Percentiles rank a stretch among this genome's conserved stretches.
These are phyloP conservation scores for Telfairia occidentalis DNA, from an alignment of 331 rosid genomes.

Conservation along the genomic window DNA sequence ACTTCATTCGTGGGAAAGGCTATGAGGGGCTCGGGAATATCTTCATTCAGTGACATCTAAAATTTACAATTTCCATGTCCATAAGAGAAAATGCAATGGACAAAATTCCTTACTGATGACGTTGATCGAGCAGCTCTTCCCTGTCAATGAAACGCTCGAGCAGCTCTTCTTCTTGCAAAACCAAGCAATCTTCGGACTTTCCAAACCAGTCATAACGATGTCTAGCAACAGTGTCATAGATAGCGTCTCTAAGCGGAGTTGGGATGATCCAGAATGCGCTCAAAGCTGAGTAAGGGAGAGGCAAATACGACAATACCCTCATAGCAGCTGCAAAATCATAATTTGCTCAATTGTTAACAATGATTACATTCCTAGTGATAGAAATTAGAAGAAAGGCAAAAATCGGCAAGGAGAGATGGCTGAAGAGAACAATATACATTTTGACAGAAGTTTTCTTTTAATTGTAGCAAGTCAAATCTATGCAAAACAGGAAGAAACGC, in stretches of 20 bases:
- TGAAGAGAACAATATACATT: neutral
- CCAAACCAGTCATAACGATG: conserved; percentile 49
- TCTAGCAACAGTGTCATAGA: conserved; percentile 52
- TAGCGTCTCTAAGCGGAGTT: conserved; percentile 49
- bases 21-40: neutral
- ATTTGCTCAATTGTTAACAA: neutral
- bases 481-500: neutral
- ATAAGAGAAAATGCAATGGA: neutral
- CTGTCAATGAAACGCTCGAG: conserved; percentile 76
- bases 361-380: neutral
- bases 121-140: conserved; percentile 40
- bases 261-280: conserved; percentile 44
- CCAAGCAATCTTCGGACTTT: conserved; percentile 48
- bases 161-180: conserved; percentile 49
- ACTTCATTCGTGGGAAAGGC: neutral
- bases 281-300: conserved; percentile 55
- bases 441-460: neutral
- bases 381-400: neutral
- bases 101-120: neutral
- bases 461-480: neutral
- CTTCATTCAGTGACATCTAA: neutral
- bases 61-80: neutral
- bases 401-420: neutral
- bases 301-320: conserved; percentile 58
- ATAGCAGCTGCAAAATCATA: conserved; percentile 55